A percentile compares a stretch with the other conserved stretches of the same genome.
Evolutionary conservation across 2,329 filamentous ascomycete species (phyloP).

Genomic region (Cordyceps cicadae): DNA sequence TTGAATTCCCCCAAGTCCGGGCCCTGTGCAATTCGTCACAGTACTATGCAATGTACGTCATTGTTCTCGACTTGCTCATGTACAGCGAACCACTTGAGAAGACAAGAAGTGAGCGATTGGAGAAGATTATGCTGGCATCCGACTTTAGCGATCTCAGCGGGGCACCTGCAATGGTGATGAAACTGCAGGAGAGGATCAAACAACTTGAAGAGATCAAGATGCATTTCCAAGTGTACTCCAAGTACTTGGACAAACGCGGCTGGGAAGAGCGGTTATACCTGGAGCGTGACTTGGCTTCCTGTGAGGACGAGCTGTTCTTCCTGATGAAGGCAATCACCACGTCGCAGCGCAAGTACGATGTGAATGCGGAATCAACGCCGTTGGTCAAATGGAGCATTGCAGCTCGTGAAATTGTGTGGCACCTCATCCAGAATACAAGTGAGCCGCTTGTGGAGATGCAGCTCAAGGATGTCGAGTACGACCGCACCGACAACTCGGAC

Average conservation of each 20-base stretch:
- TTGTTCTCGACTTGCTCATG: conserved; percentile 88
- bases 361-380: conserved; percentile 62
- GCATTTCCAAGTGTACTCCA: conserved; percentile 88
- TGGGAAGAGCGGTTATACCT: conserved; percentile 88
- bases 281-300: conserved; percentile 78
- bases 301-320: conserved; percentile 97
- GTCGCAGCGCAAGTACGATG: conserved; percentile 79
- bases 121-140: conserved; percentile 98
- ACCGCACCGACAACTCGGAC: conserved; percentile 93
- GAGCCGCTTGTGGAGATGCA: conserved; percentile 90
- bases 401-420: conserved; percentile 95
- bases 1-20: conserved; percentile 88
- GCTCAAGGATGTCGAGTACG: conserved; percentile 81
- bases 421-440: conserved; percentile 78
- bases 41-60: conserved; percentile 97
- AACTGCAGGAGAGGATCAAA: conserved; percentile 82
- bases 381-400: conserved; percentile 87
- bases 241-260: conserved; percentile 75
- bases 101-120: conserved; percentile 86
- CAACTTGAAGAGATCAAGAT: conserved; percentile 94
- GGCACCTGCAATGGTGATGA: conserved; percentile 85
- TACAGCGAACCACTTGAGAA: conserved; percentile 97
- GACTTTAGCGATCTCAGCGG: conserved; percentile 96
- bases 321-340: conserved; percentile 99
- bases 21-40: conserved; percentile 96